phyloP scores from a whole-genome alignment of 129 eudicot species.

The Pulicaria dysenterica region DNA sequence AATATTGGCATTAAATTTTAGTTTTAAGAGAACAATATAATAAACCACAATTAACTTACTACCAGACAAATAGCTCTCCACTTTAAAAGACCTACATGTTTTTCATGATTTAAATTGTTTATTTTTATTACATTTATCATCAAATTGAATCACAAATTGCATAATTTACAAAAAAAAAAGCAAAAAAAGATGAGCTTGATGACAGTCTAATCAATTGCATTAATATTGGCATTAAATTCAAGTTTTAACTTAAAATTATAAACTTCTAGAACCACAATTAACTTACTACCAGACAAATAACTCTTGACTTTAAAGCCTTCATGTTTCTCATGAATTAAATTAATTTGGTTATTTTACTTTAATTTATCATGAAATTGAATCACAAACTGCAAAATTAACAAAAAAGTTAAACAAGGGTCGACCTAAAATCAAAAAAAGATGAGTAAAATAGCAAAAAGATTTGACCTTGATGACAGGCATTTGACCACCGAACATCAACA shows the following conservation, averaged over 20 bases:
- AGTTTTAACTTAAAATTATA: background rate
- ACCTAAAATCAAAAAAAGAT: background rate
- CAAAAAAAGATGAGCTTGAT: too few species aligned
- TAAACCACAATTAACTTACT: conserved; percentile 2
- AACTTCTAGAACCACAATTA: background rate
- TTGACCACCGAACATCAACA: conserved; percentile 92
- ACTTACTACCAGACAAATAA: background rate
- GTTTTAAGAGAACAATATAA: too few species aligned
- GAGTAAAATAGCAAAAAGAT: background rate
- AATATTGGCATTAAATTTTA: too few species aligned
- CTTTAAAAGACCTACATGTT: background rate
- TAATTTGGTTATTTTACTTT: too few species aligned
- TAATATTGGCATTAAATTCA: too few species aligned
- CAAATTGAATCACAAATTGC: background rate
- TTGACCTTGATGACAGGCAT: conserved; percentile 88
- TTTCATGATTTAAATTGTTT: background rate
- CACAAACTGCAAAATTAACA: background rate
- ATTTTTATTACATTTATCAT: too few species aligned
- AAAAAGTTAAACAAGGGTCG: conserved; percentile 11
- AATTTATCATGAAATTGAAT: background rate
- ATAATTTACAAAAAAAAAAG: background rate
- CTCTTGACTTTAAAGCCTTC: background rate
- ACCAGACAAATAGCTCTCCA: background rate
- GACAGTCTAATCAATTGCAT: too few species aligned
- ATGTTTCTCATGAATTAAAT: background rate